phyloP scores from a whole-genome alignment of 2,329 filamentous ascomycete genomes.

The Penicillium hordei region DNA sequence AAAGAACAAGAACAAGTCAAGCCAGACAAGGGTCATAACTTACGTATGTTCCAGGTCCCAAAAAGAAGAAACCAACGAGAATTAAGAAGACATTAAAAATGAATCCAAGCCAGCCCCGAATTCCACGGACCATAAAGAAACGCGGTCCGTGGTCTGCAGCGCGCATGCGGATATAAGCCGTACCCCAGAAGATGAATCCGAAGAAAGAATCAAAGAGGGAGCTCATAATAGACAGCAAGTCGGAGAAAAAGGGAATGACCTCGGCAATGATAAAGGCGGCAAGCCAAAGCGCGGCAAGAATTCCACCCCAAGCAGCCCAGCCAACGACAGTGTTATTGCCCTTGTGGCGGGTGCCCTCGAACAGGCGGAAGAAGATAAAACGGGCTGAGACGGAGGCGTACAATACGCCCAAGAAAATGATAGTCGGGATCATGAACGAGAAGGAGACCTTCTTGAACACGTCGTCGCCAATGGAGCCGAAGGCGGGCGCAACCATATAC shows the following conservation, averaged over 20 bases:
- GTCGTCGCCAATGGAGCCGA: slow-evolving; percentile 73
- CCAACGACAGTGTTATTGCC: slow-evolving; percentile 76
- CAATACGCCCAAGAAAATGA: slow-evolving; percentile 87
- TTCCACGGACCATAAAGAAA: slow-evolving; percentile 44
- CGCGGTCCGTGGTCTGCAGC: slow-evolving; percentile 40
- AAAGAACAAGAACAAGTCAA: not conserved
- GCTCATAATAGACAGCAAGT: slow-evolving; percentile 57
- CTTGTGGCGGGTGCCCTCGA: slow-evolving; percentile 76
- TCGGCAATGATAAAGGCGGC: slow-evolving; percentile 89
- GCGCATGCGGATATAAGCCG: slow-evolving; percentile 49
- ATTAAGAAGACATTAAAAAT: slow-evolving; percentile 72
- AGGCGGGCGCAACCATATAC: slow-evolving; percentile 84
- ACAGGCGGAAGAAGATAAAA: slow-evolving; percentile 89
- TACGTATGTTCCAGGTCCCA: slow-evolving; percentile 76
- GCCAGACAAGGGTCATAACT: slow-evolving; percentile 25
- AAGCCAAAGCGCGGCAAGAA: slow-evolving; percentile 68
- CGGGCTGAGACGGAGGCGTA: slow-evolving; percentile 88
- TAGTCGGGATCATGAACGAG: slow-evolving; percentile 91
- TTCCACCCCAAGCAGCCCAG: slow-evolving; percentile 75
- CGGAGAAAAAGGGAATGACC: slow-evolving; percentile 90
- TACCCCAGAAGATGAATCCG: slow-evolving; percentile 83
- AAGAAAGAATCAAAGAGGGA: slow-evolving; percentile 78
- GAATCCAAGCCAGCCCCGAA: slow-evolving; percentile 45
- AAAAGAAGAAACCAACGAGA: slow-evolving; percentile 72
- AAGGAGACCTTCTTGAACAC: slow-evolving; percentile 85